Base-by-base conservation (phyloP, 352 stramenopile genomes). In the Peronosclerospora sorghi region DNA sequence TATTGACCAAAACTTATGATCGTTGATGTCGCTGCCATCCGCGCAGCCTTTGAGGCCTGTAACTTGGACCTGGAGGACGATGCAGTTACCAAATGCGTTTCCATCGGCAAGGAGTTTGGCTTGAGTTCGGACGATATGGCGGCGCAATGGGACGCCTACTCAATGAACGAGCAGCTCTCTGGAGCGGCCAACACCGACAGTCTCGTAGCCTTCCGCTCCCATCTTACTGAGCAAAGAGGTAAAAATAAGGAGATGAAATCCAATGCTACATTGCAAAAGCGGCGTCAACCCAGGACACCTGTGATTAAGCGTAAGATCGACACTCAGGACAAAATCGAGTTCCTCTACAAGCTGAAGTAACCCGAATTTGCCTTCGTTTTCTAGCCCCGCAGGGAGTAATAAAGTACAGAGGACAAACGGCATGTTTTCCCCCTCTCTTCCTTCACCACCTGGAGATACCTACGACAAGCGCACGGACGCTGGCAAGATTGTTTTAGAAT, bases 111-210 rank as follows among this genome's bases (percentile, higher is more conserved):
- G 17, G 79, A 92, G 55, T 88, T 89, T 55, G 44, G 45, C n/a
- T 50, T 92, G 57, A 75, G 68, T n/a, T 74, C 72, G 28, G 74
- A 86, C 38, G 72, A 84, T 39, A 66, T 92, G 43, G 75, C 71
- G 24, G 74, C 74, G 45, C 73, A 85, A 35, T 92, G 79, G 73
- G 79, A 92, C 45, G 74, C 77, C 3, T 89, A 85, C 61, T 86
- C 76, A 35, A 88, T 89, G 73, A 92, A 92, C 61, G 42, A 88
- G 53, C 71, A 88, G 37, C 55, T 91, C 13, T 59, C 53, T 8
- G 74, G 73, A 19, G 52, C 69, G 6, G 73, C 74, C 1, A 62
- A 72, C 36, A 45, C 60, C 15, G 74, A 86, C 32, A 68, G 71
- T 32, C 62, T 91, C 35, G 60, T 60, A 21, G 72, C 63, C 21